Conservation (phyloP, 345 rosid species). For the Pistacia vera region DNA sequence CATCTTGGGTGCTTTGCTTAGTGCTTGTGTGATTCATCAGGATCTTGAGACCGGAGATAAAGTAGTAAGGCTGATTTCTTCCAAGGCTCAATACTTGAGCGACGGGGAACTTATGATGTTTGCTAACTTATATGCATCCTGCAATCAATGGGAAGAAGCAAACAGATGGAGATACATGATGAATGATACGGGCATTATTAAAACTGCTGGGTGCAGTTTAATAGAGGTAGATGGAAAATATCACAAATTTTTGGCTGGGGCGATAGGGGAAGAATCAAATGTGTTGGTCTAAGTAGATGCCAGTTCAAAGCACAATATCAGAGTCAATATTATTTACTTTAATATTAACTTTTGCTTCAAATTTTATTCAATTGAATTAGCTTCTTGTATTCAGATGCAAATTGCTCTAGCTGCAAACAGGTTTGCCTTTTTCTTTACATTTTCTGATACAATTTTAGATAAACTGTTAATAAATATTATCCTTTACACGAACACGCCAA, state of each 20-base stretch:
- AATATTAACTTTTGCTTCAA: too few species aligned
- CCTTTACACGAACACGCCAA: neutral
- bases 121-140: conserved; percentile 25
- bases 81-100: conserved; percentile 13
- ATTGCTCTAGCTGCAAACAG: neutral
- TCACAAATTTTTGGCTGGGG: conserved; percentile 22
- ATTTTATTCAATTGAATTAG: too few species aligned
- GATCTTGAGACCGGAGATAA: conserved; percentile 24
- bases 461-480: neutral
- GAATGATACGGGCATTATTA: conserved; percentile 27
- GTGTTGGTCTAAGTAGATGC: neutral
- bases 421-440: neutral
- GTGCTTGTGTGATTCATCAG: conserved; percentile 31
- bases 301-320: neutral
- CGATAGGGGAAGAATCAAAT: neutral
- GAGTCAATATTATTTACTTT: too few species aligned
- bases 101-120: conserved; percentile 36
- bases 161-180: conserved; percentile 20
- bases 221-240: conserved; percentile 24
- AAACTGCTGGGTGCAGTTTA: conserved; percentile 22
- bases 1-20: conserved; percentile 32
- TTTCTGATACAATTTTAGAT: neutral
- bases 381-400: neutral
- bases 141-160: conserved; percentile 31
- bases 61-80: conserved; percentile 15